phyloP scores from a whole-genome alignment of 2,329 filamentous ascomycete species.

The Celoporthe dispersa region DNA sequence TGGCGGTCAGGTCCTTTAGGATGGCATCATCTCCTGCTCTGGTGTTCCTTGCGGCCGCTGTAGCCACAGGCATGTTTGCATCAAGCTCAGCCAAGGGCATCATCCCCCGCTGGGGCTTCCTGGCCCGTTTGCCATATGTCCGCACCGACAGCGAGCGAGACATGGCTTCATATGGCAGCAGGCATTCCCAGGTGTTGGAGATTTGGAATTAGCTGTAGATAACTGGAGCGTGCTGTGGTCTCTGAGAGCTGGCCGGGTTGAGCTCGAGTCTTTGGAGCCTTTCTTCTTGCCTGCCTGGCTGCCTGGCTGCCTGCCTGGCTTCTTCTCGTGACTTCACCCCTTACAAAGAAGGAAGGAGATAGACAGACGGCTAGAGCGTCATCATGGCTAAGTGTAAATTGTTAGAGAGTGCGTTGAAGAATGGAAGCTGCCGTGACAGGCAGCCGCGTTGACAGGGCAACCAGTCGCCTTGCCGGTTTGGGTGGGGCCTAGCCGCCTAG shows the following conservation, averaged over 20 bases:
- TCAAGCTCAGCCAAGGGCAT: conserved; percentile 37
- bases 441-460: not conserved
- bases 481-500: not conserved
- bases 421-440: not conserved
- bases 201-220: not conserved
- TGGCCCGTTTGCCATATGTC: conserved; percentile 55
- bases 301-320: not conserved
- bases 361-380: not conserved
- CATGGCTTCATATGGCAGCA: conserved; percentile 27
- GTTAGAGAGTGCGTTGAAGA: not conserved
- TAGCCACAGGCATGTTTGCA: conserved; percentile 34
- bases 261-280: not conserved
- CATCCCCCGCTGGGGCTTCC: conserved; percentile 41
- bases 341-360: not conserved
- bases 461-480: not conserved
- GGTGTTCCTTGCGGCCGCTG: conserved; percentile 35
- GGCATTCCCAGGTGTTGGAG: conserved; percentile 15
- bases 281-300: not conserved
- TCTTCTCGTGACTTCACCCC: not conserved
- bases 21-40: conserved; percentile 26
- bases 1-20: conserved; percentile 33
- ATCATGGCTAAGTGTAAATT: not conserved
- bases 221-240: not conserved
- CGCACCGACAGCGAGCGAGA: conserved; percentile 28
- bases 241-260: not conserved